Base-by-base conservation (phyloP, 371 early-diverging fungal genomes). In the Actinomortierella ambigua region DNA sequence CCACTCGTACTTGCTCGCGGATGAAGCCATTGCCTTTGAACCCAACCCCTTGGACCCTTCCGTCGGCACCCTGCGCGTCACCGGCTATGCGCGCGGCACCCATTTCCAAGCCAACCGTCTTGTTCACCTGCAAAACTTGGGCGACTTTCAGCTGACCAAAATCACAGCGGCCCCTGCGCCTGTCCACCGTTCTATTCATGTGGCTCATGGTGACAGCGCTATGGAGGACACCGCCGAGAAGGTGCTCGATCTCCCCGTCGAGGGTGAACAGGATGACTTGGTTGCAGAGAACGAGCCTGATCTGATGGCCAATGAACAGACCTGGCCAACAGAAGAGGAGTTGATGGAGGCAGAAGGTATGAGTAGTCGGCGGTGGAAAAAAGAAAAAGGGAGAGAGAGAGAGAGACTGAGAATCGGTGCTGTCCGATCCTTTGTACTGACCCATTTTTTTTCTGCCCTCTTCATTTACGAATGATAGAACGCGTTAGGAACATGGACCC, bases 311-410 rank as follows among this genome's bases (percentile, higher is more conserved):
- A 93, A 89, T 49, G 98, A 98, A 76, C 97, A 98, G 75, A 98
- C 96, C n/a, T 96, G 97, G 97, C 97, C 97, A 1, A 96, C 96
- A 3, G 96, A 95, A 63, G 94, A 95, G 75, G 98, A 98, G 79
- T 68, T 95, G 68, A 85, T 81, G 49, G 93, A 90, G 44, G 94
- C 89, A 20, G 93, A 93, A 57, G 88, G 79, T 77, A 77, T 41
- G n/a, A 17, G 4, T 3, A 17, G 47, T 6, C 1, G 46, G 15
- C 29, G 43, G 20, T 41, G 20, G 57, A n/a, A 22, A 9, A 22
- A 20, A 42, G 13, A 11, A 34, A 34, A 34, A 6, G 18, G 23
- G 48, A 63, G 46, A 46, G 27, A 39, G 18, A 52, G 22, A 48
- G n/a, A 14, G 48, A 41, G 27, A 13, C 8, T 27, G 1, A 17